Conservation (phyloP, 441 rosid species). For the Francoa sonchifolia region DNA sequence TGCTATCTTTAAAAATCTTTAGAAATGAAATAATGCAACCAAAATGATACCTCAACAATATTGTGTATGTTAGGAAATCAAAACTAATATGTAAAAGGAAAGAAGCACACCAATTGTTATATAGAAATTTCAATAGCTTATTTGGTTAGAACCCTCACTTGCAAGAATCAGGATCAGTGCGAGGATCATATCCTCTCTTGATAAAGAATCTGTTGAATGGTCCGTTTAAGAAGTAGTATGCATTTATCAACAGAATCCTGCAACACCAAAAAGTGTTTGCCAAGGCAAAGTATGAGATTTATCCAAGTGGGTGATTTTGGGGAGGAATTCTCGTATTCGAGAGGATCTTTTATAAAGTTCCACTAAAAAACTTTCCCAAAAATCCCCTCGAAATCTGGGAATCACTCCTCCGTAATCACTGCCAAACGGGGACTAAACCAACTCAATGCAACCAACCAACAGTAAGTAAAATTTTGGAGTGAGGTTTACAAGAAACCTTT, state of each 20-base stretch:
- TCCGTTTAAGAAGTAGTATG: conserved; percentile 85
- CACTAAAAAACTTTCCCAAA: too few species aligned
- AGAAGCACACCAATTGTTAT: background rate
- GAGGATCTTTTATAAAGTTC: too few species aligned
- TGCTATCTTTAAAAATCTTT: too few species aligned
- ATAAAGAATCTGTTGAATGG: conserved; percentile 94
- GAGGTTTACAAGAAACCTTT: conserved; percentile 44
- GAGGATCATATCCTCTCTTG: conserved; percentile 96
- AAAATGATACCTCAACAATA: too few species aligned
- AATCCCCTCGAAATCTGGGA: too few species aligned
- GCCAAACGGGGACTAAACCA: too few species aligned
- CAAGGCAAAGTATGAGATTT: conserved; percentile 1
- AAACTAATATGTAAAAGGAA: too few species aligned
- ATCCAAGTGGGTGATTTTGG: background rate
- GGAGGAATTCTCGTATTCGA: too few species aligned
- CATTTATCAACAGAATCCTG: conserved; percentile 77
- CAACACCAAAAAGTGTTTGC: conserved; percentile 15
- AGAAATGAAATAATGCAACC: too few species aligned
- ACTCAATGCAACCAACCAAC: conserved; percentile 1
- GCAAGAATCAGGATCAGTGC: conserved; percentile 83
- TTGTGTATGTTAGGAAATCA: too few species aligned
- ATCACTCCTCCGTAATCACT: too few species aligned
- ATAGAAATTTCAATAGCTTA: background rate
- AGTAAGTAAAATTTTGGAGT: too few species aligned
- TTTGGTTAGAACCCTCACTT: conserved; percentile 39